Evolutionary conservation across 176 grass and related monocot genomes (phyloP), one percentile per base, ranked within the genome.

Genomic region (Leersia perrieri): DNA sequence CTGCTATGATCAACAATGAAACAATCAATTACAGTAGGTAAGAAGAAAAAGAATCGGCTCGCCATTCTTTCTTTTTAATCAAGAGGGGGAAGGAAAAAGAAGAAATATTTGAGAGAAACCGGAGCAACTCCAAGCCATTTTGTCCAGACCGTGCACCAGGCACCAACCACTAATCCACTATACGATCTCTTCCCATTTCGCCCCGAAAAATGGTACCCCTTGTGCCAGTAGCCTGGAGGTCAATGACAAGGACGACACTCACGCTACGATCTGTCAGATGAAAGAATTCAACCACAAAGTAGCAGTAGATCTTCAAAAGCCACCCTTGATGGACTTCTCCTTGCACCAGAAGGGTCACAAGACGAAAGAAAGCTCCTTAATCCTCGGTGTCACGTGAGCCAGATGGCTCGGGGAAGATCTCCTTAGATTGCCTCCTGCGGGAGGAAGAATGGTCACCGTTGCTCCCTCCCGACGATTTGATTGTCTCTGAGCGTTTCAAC

Each of bases 381-480:
- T 98, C 95, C 65, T 92, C 92, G 0, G 85, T 87, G 60, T 94
- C 95, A 83, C 83, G 92, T 51, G 82, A 80, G 11, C 81, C 95
- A 2, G 92, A 91, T 25, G 96, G 96, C 42, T 95, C 96, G 0
- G 96, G 96, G 62, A 93, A 89, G 55, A 99, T 93, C 72, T 99
- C 96, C 78, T 86, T 99, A 0, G 88, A 93, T 47, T 82, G 82
- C 82, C 90, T 89, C 79, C 86, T 85, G 39, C 85, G 88, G 18
- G 96, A 99, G 40, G 94, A 95, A 31, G 92, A 95, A 68, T 89
- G 79, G 45, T 99, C 96, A 15, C 96, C 96, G 4, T 93, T 93
- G 68, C 96, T 95, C 33, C 92, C 96, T 14, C 92, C 91, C 14
- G 92, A 99, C 18, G 92, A 99, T 83, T 89, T 87, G 36, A 87